Base-by-base conservation (phyloP, 1,284 basidiomycete genomes). In the Cystobasidium sp. region DNA sequence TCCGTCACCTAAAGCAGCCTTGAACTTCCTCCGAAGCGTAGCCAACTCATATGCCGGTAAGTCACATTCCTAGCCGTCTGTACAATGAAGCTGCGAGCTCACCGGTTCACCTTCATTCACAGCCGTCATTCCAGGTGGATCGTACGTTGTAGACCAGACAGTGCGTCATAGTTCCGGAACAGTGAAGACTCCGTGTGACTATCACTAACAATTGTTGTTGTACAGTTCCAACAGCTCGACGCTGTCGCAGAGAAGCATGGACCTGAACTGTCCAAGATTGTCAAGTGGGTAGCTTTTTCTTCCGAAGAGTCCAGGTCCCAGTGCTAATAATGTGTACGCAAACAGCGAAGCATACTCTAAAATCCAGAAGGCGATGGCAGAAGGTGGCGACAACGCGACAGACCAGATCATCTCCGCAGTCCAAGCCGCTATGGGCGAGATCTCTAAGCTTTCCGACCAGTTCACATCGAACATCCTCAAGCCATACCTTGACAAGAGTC, bases 211-310 rank as follows among this genome's bases (percentile, higher is more conserved):
- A 63, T 20, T 20, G 10, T 37, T 64, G 47, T n/a, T 39, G 14
- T 43, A 9, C 55, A 73, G 70, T 86, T 86, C 77, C 83, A 85
- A 76, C 79, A 83, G 43, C 79, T 86, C 61, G 85, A 86, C 71
- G 76, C 82, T 55, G 78, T 86, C 41, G 81, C 81, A 62, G 81
- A 83, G 44, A 81, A 81, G 65, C 85, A 86, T 76, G 82, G 84
- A 12, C 83, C 84, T 14, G 84, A 85, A 73, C 83, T 85, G 55
- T 80, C 83, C 75, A 79, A 81, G 66, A 83, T 86, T 75, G 78
- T 86, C 51, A 75, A 75, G 74, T 74, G 75, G 52, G 77, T 75
- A 22, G 39, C 16, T 37, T 24, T 24, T 56, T 37, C 39, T 37
- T 37, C 24, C 12, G 18, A 56, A 31, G 16, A 31, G 55, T 37